phyloP scores from a whole-genome alignment of 2,329 filamentous ascomycete species.

The Podosphaera leucotricha region DNA sequence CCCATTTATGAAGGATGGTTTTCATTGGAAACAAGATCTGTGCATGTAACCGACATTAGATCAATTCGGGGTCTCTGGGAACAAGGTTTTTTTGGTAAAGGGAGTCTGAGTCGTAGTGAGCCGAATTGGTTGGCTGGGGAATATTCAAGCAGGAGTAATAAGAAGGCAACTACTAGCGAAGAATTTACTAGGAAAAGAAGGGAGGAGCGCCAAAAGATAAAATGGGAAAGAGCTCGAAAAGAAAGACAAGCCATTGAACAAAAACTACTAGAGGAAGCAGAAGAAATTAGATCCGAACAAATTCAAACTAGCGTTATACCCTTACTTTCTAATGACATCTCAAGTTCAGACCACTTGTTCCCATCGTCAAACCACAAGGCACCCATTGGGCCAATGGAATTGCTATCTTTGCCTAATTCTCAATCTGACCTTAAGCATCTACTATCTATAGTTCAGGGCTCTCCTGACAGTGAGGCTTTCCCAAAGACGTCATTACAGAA shows the following conservation, averaged over 20 bases:
- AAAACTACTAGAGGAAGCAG: conserved; percentile 32
- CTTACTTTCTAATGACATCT: background rate
- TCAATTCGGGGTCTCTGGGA: conserved; percentile 75
- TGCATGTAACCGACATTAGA: conserved; percentile 57
- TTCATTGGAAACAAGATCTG: conserved; percentile 56
- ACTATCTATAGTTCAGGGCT: background rate
- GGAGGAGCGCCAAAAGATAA: conserved; percentile 60
- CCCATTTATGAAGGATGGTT: conserved; percentile 51
- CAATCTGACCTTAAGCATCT: background rate
- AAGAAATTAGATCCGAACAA: conserved; percentile 1
- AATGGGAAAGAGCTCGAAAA: conserved; percentile 73
- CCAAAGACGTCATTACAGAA: no score
- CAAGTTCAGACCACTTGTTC: background rate
- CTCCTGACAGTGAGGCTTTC: no score
- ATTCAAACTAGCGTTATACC: background rate
- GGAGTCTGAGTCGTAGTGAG: conserved; percentile 77
- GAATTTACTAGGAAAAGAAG: conserved; percentile 54
- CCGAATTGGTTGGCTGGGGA: conserved; percentile 79
- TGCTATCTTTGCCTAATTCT: conserved; percentile 30
- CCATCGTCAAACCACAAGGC: background rate
- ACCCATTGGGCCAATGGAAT: conserved; percentile 17
- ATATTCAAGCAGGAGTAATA: conserved; percentile 42
- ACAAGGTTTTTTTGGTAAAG: conserved; percentile 93
- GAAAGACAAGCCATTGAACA: conserved; percentile 67
- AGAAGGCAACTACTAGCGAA: conserved; percentile 51